Evolutionary conservation across 176 grass and related monocot genomes (phyloP).

Genomic region (Ensete glaucum): DNA sequence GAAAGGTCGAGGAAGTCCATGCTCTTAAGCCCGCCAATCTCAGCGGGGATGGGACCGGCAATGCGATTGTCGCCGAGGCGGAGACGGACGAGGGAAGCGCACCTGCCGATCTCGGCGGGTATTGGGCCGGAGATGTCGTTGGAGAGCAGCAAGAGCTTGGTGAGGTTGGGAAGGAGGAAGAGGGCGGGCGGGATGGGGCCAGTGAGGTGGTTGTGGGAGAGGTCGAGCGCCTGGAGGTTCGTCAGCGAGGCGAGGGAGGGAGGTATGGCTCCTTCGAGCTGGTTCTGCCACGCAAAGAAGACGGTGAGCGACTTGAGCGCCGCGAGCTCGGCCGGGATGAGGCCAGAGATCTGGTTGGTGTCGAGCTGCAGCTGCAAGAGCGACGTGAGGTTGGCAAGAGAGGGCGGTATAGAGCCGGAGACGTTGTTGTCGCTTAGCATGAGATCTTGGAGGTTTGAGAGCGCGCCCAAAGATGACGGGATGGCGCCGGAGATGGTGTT

Average conservation of each 20-base stretch:
- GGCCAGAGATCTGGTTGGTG: constrained; percentile 88
- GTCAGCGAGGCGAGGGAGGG: constrained; percentile 29
- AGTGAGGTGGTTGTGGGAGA: constrained; percentile 86
- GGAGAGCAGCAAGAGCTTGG: constrained; percentile 71
- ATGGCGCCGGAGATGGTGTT: constrained; percentile 23
- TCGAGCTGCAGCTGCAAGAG: constrained; percentile 82
- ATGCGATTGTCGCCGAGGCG: constrained; percentile 70
- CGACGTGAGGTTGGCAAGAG: constrained; percentile 34
- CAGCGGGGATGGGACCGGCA: constrained; percentile 33
- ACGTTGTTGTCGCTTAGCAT: constrained; percentile 10
- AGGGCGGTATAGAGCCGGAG: background rate
- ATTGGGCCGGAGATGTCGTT: constrained; percentile 73
- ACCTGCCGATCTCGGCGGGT: constrained; percentile 52
- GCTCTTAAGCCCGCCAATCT: constrained; percentile 58
- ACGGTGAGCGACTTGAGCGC: constrained; percentile 38
- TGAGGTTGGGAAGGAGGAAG: constrained; percentile 77
- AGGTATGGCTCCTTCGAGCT: constrained; percentile 71
- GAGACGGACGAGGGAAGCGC: constrained; percentile 52
- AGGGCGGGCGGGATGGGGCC: constrained; percentile 61
- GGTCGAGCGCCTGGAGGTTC: constrained; percentile 65
- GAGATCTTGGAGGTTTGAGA: background rate
- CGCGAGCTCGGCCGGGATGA: constrained; percentile 60
- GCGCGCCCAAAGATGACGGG: constrained; percentile 17
- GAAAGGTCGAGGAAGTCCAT: constrained; percentile 80
- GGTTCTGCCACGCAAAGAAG: constrained; percentile 93